phyloP scores from a whole-genome alignment of 129 eudicot species.

The Mikania micrantha region DNA sequence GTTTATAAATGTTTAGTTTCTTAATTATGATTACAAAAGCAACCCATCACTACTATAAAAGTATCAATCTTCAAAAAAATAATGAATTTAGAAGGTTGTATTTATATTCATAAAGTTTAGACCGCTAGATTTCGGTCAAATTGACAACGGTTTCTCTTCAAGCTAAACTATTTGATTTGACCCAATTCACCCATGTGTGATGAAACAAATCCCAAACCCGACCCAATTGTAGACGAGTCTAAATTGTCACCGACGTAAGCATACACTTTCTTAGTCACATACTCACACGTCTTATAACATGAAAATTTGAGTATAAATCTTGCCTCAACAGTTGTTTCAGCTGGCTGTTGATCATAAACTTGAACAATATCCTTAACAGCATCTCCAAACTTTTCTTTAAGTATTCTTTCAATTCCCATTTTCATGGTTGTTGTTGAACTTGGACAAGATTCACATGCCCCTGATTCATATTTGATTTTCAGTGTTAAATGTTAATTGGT shows the following conservation, averaged over 20 bases:
- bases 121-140: neutral
- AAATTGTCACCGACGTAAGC: neutral
- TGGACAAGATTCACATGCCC: conserved; percentile 87
- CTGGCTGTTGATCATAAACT: conserved; percentile 52
- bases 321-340: conserved; percentile 72
- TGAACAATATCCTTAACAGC: conserved; percentile 73
- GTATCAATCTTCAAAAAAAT: neutral
- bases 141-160: neutral
- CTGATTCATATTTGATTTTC: conserved; percentile 27
- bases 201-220: neutral
- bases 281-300: neutral
- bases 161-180: neutral
- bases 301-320: conserved; percentile 1
- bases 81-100: neutral
- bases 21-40: neutral
- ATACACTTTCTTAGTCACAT: neutral
- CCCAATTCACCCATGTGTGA: neutral
- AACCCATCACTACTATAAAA: neutral
- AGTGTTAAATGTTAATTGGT: neutral
- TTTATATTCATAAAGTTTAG: neutral
- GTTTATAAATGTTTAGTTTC: neutral
- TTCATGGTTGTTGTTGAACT: conserved; percentile 95
- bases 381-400: conserved; percentile 82
- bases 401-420: conserved; percentile 83
- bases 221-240: neutral